phyloP scores from a whole-genome alignment of 2,329 filamentous ascomycete genomes.

The Fusarium sp. region DNA sequence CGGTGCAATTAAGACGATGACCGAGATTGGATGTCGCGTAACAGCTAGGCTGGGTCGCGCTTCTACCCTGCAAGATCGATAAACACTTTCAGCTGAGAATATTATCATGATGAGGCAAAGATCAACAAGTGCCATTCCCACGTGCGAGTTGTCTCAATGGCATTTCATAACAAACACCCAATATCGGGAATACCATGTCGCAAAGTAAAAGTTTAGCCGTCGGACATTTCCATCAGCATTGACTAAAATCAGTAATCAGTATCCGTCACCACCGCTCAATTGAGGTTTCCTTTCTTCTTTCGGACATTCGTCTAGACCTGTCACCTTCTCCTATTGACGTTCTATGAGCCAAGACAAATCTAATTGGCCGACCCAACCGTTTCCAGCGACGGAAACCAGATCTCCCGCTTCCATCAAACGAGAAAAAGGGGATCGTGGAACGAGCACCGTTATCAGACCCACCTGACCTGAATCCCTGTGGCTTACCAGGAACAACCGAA shows the following conservation, averaged over 20 bases:
- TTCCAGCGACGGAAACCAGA: background rate
- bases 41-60: fast-evolving
- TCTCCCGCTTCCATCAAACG: background rate
- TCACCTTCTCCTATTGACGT: background rate
- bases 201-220: fast-evolving
- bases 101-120: background rate
- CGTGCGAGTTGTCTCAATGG: fast-evolving
- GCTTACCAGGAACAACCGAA: background rate
- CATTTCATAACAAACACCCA: too few species aligned
- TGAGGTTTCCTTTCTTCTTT: background rate
- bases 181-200: fast-evolving
- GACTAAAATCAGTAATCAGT: fast-evolving
- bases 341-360: background rate
- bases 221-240: background rate
- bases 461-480: background rate
- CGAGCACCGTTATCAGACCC: background rate
- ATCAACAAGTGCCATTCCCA: background rate
- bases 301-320: background rate
- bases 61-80: background rate
- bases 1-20: too few species aligned
- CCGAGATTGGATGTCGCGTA: too few species aligned
- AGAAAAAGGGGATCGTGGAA: background rate
- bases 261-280: background rate
- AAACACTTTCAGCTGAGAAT: background rate
- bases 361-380: background rate